phyloP scores from a whole-genome alignment of 305 asterid genomes.

The Euphrasia arctica region DNA sequence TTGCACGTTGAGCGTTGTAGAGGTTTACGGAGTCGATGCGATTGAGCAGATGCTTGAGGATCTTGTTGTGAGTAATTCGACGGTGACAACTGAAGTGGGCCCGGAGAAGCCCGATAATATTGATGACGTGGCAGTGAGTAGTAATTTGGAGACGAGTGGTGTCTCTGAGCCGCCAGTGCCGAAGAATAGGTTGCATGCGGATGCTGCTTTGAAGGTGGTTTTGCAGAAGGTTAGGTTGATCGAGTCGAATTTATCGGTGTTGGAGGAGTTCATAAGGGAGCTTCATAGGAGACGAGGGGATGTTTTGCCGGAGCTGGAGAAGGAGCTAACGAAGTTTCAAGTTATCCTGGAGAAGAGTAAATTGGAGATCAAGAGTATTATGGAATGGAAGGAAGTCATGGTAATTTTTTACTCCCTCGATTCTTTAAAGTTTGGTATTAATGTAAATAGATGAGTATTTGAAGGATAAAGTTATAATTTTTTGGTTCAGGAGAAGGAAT shows the following conservation, averaged over 20 bases:
- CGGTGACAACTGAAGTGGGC: constrained; percentile 43
- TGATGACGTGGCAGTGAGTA: constrained; percentile 30
- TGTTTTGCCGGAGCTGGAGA: constrained; percentile 71
- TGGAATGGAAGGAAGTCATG: constrained; percentile 74
- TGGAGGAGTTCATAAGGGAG: constrained; percentile 91
- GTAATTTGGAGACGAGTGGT: constrained; percentile 28
- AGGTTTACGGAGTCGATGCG: constrained; percentile 97
- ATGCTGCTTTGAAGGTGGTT: constrained; percentile 81
- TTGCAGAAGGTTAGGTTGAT: constrained; percentile 89
- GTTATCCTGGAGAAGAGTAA: constrained; percentile 62
- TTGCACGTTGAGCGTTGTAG: constrained; percentile 81
- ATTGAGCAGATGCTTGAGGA: constrained; percentile 97
- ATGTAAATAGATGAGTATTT: too few relatives aligned
- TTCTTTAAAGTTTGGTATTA: too few relatives aligned
- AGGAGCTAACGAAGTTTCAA: constrained; percentile 58
- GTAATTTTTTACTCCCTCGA: constrained; percentile 34
- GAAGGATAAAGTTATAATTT: not conserved
- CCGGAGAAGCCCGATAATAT: constrained; percentile 31
- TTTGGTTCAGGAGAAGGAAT: constrained; percentile 56
- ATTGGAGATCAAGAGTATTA: constrained; percentile 62
- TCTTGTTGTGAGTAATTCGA: constrained; percentile 58
- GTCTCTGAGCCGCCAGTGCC: constrained; percentile 43
- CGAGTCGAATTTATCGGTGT: constrained; percentile 67
- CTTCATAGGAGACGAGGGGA: constrained; percentile 68
- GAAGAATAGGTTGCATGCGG: constrained; percentile 74